These are phyloP conservation scores for Trypanosoma mega DNA, from an alignment of 208 protist species.

Conservation along the genomic window DNA sequence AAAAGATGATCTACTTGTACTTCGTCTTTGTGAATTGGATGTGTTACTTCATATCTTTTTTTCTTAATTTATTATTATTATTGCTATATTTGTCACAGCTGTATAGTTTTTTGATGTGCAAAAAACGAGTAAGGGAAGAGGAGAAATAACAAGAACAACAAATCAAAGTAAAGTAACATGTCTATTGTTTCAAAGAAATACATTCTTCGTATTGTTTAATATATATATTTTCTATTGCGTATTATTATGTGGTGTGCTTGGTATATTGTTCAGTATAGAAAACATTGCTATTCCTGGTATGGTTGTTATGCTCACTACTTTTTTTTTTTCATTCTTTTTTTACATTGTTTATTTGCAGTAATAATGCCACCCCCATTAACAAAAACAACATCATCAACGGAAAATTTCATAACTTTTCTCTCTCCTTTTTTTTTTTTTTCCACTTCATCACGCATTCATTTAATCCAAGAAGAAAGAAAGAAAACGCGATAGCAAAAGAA, in stretches of 20 bases:
- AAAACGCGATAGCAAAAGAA: slow-evolving; percentile 4
- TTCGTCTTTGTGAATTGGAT: slow-evolving; percentile 59
- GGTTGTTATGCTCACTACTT: neutral
- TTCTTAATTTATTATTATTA: slow-evolving; percentile 38
- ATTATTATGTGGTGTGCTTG: too few relatives aligned
- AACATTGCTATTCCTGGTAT: slow-evolving; percentile 3
- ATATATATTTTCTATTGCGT: slow-evolving; percentile 17
- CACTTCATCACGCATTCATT: neutral
- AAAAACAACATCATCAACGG: too few relatives aligned
- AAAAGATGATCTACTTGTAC: slow-evolving; percentile 23
- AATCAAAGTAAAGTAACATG: too few relatives aligned
- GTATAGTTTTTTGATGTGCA: slow-evolving; percentile 14
- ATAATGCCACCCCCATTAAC: too few relatives aligned
- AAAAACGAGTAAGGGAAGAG: too few relatives aligned
- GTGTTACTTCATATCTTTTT: slow-evolving; percentile 67
- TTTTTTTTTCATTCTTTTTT: slow-evolving; percentile 7
- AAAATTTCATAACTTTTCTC: too few relatives aligned
- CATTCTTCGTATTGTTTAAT: slow-evolving; percentile 14
- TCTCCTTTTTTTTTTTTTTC: slow-evolving; percentile 15
- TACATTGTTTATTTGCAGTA: slow-evolving; percentile 5
- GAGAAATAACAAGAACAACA: too few relatives aligned
- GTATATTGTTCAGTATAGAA: too few relatives aligned
- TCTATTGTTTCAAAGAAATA: too few relatives aligned
- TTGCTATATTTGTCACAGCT: neutral
- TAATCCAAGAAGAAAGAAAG: slow-evolving; percentile 7